phyloP scores from a whole-genome alignment of 2,329 filamentous ascomycete genomes.

The Cercospora canescens region DNA sequence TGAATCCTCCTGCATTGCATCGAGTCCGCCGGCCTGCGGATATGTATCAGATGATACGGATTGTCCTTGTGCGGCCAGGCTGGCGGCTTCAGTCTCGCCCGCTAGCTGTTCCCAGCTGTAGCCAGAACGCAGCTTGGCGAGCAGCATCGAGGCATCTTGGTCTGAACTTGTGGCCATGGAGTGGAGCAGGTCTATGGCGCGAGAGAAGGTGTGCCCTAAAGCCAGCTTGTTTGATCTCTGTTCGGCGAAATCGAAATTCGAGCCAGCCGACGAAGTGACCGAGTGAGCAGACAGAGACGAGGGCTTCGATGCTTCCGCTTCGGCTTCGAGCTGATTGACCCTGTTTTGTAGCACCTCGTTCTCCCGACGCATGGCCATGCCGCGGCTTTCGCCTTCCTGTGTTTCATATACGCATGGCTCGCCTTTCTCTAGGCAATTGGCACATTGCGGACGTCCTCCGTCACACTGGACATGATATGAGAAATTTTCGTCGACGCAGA shows the following conservation, averaged over 20 bases:
- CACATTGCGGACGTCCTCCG: background rate
- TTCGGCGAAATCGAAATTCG: background rate
- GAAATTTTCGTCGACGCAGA: background rate
- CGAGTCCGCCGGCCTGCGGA: background rate
- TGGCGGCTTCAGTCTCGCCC: background rate
- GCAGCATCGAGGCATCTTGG: conserved; percentile 4
- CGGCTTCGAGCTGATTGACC: background rate
- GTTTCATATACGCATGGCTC: conserved; percentile 1
- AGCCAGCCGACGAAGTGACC: background rate
- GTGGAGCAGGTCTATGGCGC: background rate
- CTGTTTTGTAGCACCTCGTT: conserved; percentile 3
- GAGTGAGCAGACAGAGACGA: background rate
- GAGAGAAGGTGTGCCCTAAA: background rate
- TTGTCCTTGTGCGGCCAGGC: background rate
- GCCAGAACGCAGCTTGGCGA: conserved; percentile 1
- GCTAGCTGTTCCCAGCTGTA: conserved; percentile 6
- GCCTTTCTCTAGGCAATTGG: background rate
- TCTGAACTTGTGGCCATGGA: background rate
- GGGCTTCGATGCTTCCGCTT: background rate
- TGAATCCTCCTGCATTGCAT: no score
- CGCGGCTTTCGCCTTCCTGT: background rate
- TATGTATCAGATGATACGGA: background rate
- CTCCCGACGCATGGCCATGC: background rate
- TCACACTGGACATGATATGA: background rate
- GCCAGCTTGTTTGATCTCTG: background rate